Base-by-base conservation (phyloP, 2,329 filamentous ascomycete species). In the Harringtonia aguacate region DNA sequence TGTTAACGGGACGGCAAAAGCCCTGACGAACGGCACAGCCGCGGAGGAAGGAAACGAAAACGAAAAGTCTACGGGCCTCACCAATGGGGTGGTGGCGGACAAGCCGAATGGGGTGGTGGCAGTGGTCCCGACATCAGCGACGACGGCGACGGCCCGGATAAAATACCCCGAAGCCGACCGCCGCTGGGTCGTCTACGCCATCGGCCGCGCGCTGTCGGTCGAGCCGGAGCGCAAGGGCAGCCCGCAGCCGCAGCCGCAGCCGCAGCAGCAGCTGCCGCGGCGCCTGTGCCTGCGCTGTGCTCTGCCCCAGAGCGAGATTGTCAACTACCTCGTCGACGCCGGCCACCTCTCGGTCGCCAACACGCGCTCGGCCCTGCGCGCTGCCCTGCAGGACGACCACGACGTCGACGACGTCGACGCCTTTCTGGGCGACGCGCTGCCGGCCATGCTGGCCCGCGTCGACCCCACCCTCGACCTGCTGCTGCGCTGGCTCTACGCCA, bases 391-490 rank as follows among this genome's bases (percentile, higher is more conserved):
- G 22, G 61, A 60, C 17, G 36, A n/a, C n/a, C 56, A 60, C 18
- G 36, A n/a, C 21, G 57, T 62, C 14, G 68, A 73, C 35, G 58
- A 64, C 13, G 55, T 61, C 1, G 69, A 73, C 35, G 58, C 65
- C n/a, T 65, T 71, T 22, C 61, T 74, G 14, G 69, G 79, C 12
- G 74, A 75, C 29, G 76, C 83, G 46, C 66, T 88, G 4, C 71
- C 85, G 20, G 62, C 69, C 36, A 68, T 79, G 36, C 63, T 88
- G 31, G 70, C 74, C 1, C 70, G 79, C 39, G 68, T 80, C n/a
- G 84, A 88, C 53, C 74, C 78, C 3, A 77, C 79, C 29, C 72
- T 86, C 58, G 75, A 79, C 41, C 65, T 86, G 3, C 67, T 88
- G 33, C 69, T 81, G 36, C 73, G 72, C 44, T 77, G 86, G 46